Percentiles rank a stretch among this genome's conserved stretches.
These are phyloP conservation scores for Onygenales sp. DNA, from an alignment of 2,329 filamentous ascomycete species.

Conservation along the genomic window DNA sequence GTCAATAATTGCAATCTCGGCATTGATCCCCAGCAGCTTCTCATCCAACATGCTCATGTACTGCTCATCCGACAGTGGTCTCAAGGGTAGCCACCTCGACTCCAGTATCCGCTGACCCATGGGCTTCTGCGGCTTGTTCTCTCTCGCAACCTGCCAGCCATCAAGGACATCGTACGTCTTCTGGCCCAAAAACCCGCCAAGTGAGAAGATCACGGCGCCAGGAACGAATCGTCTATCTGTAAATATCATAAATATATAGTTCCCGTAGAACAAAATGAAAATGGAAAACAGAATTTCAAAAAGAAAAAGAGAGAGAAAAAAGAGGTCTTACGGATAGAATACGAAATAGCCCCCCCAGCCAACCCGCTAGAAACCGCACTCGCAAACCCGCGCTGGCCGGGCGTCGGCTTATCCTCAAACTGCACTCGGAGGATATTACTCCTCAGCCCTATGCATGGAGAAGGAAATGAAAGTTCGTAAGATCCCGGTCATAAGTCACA, in stretches of 20 bases:
- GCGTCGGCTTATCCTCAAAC: slow-evolving; percentile 43
- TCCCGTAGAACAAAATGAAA: slow-evolving; percentile 12
- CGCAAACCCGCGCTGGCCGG: slow-evolving; percentile 53
- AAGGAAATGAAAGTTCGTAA: neutral
- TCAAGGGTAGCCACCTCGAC: slow-evolving; percentile 64
- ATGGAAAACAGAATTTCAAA: neutral
- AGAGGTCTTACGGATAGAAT: slow-evolving; percentile 40
- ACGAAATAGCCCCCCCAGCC: slow-evolving; percentile 49
- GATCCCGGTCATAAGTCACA: neutral
- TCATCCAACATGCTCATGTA: slow-evolving; percentile 63
- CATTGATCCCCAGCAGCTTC: slow-evolving; percentile 61
- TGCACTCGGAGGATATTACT: slow-evolving; percentile 38
- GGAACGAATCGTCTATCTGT: slow-evolving; percentile 50
- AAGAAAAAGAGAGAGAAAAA: neutral
- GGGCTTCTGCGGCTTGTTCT: slow-evolving; percentile 26
- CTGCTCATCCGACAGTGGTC: slow-evolving; percentile 60
- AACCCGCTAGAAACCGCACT: slow-evolving; percentile 63
- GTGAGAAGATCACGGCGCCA: slow-evolving; percentile 48
- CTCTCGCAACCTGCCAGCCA: slow-evolving; percentile 31
- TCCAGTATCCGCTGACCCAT: slow-evolving; percentile 44
- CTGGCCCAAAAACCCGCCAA: slow-evolving; percentile 51
- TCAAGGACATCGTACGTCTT: slow-evolving; percentile 45
- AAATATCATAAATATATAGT: slow-evolving; percentile 18
- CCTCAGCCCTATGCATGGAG: slow-evolving; percentile 30
- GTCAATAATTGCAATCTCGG: slow-evolving; percentile 68